These are phyloP conservation scores for Picochlorum costavermella DNA, from an alignment of 139 green algal species.

Conservation along the genomic window DNA sequence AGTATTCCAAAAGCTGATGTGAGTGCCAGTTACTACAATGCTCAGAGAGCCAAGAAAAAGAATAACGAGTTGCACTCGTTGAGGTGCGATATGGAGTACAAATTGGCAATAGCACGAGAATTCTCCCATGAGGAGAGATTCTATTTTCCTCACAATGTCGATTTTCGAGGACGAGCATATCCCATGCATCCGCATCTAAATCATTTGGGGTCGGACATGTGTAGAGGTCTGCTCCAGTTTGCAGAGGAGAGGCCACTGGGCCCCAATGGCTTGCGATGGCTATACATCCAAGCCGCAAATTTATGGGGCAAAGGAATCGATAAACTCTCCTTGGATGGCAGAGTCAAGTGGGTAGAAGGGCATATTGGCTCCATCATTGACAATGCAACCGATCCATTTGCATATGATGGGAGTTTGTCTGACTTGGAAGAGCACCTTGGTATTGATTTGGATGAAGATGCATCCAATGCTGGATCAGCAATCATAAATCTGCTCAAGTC, in stretches of 20 bases:
- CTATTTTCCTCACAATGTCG: conserved; percentile 89
- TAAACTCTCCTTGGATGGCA: conserved; percentile 71
- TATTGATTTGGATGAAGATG: not conserved
- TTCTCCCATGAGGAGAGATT: conserved; percentile 49
- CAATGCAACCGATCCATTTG: conserved; percentile 26
- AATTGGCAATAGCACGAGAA: conserved; percentile 37
- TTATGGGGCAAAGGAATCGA: conserved; percentile 70
- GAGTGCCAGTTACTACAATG: conserved; percentile 6
- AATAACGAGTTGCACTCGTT: conserved; percentile 52
- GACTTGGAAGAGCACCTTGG: conserved; percentile 6
- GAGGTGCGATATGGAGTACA: conserved; percentile 48
- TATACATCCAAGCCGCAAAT: conserved; percentile 71
- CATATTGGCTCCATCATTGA: conserved; percentile 53
- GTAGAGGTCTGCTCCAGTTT: conserved; percentile 80
- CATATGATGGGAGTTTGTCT: not conserved
- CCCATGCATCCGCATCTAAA: conserved; percentile 90
- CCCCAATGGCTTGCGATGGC: conserved; percentile 69
- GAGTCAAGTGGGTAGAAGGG: conserved; percentile 48
- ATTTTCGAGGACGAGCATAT: conserved; percentile 95
- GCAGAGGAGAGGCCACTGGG: conserved; percentile 62
- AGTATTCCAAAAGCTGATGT: conserved; percentile 8
- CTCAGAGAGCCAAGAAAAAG: conserved; percentile 26
- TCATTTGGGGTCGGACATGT: conserved; percentile 84
- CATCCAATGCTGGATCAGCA: not conserved
- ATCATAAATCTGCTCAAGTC: not conserved